phyloP scores from a whole-genome alignment of 2,329 filamentous ascomycete species.

The Trichoderma lentiforme region DNA sequence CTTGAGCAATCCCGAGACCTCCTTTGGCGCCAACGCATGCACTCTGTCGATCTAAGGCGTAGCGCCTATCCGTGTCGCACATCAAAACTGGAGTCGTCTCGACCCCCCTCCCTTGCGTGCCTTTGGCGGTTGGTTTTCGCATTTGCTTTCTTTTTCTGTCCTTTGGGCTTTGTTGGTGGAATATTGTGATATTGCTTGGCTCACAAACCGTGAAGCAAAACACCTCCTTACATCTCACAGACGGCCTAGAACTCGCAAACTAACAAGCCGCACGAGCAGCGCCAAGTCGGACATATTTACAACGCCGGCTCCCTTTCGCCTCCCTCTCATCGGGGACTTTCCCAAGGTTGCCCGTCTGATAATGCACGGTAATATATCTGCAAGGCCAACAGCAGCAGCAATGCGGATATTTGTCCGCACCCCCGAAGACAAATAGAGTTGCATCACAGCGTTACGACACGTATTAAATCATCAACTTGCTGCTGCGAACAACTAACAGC shows the following conservation, averaged over 20 bases:
- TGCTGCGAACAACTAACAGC: neutral
- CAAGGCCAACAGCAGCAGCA: neutral
- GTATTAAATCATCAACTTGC: neutral
- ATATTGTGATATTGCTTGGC: neutral
- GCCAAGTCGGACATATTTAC: neutral
- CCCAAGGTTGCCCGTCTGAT: neutral
- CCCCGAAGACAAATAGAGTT: neutral
- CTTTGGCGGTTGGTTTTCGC: neutral
- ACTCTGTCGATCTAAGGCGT: constrained; percentile 17
- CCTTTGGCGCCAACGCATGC: constrained; percentile 14
- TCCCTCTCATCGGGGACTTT: neutral
- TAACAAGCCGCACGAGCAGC: neutral
- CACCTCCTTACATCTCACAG: neutral
- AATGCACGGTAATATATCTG: neutral
- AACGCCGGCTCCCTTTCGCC: neutral
- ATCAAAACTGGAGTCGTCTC: constrained; percentile 16
- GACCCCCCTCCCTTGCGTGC: neutral
- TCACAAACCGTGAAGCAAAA: neutral
- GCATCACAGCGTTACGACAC: neutral
- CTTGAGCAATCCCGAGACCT: constrained; percentile 14
- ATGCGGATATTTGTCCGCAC: neutral
- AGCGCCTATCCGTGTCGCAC: constrained; percentile 14
- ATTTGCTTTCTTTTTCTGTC: neutral
- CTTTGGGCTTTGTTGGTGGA: neutral
- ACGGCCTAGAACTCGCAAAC: neutral